phyloP scores from a whole-genome alignment of 1,139 yeast genomes.

The Geotrichum macrosporum region DNA sequence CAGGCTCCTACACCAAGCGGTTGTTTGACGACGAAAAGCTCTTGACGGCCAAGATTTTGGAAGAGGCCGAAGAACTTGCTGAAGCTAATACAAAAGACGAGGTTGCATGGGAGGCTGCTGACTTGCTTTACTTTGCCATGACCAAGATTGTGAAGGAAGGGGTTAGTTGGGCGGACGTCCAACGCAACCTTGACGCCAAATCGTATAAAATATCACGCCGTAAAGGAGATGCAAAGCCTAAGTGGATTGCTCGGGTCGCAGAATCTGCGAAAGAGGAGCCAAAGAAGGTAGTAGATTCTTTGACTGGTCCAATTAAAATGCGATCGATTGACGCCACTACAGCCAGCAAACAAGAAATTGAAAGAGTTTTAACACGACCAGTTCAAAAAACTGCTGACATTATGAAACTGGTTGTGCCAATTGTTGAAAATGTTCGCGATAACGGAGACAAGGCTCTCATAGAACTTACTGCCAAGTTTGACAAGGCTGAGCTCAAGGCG shows the following conservation, averaged over 20 bases:
- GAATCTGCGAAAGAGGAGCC: conserved; percentile 25
- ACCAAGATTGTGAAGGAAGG: conserved; percentile 81
- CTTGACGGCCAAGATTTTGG: conserved; percentile 80
- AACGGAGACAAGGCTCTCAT: conserved; percentile 83
- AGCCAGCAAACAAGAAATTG: conserved; percentile 45
- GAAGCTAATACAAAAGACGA: conserved; percentile 71
- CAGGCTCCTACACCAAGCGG: conserved; percentile 87
- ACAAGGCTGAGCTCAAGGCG: conserved; percentile 63
- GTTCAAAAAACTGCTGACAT: conserved; percentile 87
- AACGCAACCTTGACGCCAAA: conserved; percentile 77
- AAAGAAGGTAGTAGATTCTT: conserved; percentile 24
- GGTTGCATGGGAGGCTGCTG: conserved; percentile 97
- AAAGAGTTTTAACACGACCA: conserved; percentile 72
- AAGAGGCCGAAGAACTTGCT: conserved; percentile 93
- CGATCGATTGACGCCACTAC: conserved; percentile 53
- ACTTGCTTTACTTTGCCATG: conserved; percentile 82
- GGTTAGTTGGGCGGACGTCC: conserved; percentile 74
- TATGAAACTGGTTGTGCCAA: conserved; percentile 88
- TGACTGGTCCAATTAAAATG: conserved; percentile 51
- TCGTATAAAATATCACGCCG: conserved; percentile 84
- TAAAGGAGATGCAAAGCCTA: conserved; percentile 91
- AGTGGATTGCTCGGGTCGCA: conserved; percentile 45
- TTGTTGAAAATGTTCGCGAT: conserved; percentile 67
- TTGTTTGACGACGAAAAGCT: conserved; percentile 72
- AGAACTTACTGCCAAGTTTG: conserved; percentile 86